Percentiles rank a stretch among this genome's conserved stretches.
Conservation (phyloP, 1,284 basidiomycete genomes). For the Violaceomyces palustris region DNA sequence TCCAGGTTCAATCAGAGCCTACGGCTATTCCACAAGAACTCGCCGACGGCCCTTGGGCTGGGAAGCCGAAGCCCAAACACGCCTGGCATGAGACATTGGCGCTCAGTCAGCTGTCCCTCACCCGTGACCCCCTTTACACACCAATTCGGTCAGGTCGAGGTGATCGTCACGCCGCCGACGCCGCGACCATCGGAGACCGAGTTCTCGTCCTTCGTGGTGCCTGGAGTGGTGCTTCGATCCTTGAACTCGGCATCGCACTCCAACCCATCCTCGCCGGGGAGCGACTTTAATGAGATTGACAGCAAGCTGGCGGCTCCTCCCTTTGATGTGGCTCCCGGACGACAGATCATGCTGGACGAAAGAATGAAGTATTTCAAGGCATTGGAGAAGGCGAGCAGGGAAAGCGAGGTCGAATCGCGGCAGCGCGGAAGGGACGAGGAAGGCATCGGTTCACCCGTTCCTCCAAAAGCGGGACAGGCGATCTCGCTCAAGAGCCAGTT, state of each 20-base stretch:
- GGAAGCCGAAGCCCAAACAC: not conserved
- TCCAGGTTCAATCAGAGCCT: too few relatives aligned
- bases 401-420: too few relatives aligned
- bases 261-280: not conserved
- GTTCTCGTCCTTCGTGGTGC: too few relatives aligned
- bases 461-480: too few relatives aligned
- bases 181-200: slow-evolving; percentile 7
- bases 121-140: slow-evolving; percentile 2
- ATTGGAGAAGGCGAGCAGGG: too few relatives aligned
- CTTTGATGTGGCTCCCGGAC: slow-evolving; percentile 19
- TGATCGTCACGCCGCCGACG: slow-evolving; percentile 20
- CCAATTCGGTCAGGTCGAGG: slow-evolving; percentile 11
- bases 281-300: slow-evolving; percentile 4
- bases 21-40: too few relatives aligned
- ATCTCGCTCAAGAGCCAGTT: too few relatives aligned
- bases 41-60: slow-evolving; percentile 6
- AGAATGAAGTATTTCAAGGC: too few relatives aligned
- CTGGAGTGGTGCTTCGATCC: too few relatives aligned
- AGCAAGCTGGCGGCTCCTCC: slow-evolving; percentile 11
- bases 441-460: too few relatives aligned
- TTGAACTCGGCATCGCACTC: slow-evolving; percentile 8
- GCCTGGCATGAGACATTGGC: not conserved
- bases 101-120: slow-evolving; percentile 18
- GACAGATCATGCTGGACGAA: slow-evolving; percentile 11
- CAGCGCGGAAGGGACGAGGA: too few relatives aligned